A percentile compares a stretch with the other conserved stretches of the same genome.
These are phyloP conservation scores for Fomitiporia mediterranea DNA, from an alignment of 1,284 basidiomycete species.

Conservation along the genomic window DNA sequence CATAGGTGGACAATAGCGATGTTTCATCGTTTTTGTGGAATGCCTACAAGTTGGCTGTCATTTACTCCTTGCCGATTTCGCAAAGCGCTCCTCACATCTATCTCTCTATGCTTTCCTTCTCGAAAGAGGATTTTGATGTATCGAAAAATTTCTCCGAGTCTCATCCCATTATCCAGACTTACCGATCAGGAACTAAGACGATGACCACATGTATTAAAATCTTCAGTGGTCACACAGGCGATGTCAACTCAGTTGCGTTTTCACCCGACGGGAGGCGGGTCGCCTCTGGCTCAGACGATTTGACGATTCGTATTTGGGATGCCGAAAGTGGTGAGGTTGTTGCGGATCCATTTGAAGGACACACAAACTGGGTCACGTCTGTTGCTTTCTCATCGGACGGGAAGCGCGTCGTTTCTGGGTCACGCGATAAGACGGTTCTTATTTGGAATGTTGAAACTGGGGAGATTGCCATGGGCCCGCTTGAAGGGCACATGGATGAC, in stretches of 20 bases:
- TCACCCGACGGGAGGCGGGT: constrained; percentile 1
- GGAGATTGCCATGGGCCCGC: no score
- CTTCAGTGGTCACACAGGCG: background rate
- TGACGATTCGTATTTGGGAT: constrained; percentile 1
- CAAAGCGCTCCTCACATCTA: background rate
- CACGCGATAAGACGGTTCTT: no score
- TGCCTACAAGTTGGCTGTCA: background rate
- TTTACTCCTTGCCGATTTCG: background rate
- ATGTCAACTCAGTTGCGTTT: background rate
- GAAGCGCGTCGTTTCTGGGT: background rate
- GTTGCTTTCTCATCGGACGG: constrained; percentile 5
- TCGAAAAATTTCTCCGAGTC: background rate
- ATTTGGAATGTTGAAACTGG: no score
- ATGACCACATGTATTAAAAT: background rate
- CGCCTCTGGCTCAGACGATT: background rate
- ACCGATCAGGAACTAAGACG: background rate
- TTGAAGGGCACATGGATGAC: no score
- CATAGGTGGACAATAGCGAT: no score
- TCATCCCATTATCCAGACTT: background rate
- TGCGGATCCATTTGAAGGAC: background rate
- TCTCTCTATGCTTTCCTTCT: background rate
- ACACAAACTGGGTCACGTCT: background rate
- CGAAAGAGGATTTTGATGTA: background rate
- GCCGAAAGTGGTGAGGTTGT: background rate
- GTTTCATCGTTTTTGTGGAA: background rate